Conservation (phyloP, 2,329 filamentous ascomycete species). For the Trichoderma sp. region DNA sequence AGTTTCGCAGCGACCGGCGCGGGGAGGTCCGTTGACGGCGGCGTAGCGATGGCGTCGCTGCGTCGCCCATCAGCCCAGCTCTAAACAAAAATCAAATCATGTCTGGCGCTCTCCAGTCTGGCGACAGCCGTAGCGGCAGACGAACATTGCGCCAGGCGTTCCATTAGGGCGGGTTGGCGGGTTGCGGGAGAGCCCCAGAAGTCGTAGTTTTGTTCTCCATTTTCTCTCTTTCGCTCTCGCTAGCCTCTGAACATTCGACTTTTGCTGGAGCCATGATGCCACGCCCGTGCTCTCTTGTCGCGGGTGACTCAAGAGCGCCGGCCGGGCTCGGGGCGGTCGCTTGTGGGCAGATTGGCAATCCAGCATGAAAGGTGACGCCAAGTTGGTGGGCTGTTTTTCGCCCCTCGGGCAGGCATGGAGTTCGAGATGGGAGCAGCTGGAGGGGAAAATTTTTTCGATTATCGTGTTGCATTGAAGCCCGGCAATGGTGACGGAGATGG, state of each 20-base stretch:
- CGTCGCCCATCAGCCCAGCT: conserved; percentile 2
- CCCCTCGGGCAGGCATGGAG: conserved; percentile 18
- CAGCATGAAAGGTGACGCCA: neutral
- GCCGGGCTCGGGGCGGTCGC: conserved; percentile 9
- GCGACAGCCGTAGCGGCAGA: conserved; percentile 8
- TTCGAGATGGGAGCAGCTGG: neutral
- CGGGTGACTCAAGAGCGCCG: conserved; percentile 19
- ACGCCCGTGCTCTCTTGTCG: conserved; percentile 4
- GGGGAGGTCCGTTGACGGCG: conserved; percentile 16
- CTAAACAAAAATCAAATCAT: conserved; percentile 1
- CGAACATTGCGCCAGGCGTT: conserved; percentile 5
- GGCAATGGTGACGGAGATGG: conserved; percentile 1
- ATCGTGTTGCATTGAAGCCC: neutral
- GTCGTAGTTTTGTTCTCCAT: neutral
- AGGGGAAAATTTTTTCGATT: neutral
- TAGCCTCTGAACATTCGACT: conserved; percentile 14
- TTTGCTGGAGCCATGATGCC: conserved; percentile 18
- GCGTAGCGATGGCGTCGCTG: neutral
- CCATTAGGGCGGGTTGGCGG: neutral
- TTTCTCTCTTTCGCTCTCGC: neutral
- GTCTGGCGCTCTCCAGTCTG: neutral
- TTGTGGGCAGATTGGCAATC: conserved; percentile 17
- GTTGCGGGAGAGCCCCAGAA: conserved; percentile 3
- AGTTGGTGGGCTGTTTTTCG: conserved; percentile 21
- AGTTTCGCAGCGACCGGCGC: neutral